These are phyloP conservation scores for Leishmania tarentolae DNA, from an alignment of 208 protist genomes.

Conservation along the genomic window DNA sequence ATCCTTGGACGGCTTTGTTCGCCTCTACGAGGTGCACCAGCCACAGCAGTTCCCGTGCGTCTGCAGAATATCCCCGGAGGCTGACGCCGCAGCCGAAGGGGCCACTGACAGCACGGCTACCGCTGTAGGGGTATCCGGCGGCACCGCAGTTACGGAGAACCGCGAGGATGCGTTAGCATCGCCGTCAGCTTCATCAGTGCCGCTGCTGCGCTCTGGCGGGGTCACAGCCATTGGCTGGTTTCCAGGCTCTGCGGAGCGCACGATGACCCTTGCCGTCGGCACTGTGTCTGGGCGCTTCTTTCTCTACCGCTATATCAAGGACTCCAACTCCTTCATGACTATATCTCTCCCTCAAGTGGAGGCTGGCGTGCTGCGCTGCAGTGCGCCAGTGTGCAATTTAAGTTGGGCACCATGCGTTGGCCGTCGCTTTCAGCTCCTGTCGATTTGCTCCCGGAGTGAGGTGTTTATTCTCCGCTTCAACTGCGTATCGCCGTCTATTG, in stretches of 20 bases:
- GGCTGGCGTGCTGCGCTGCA: conserved; percentile 36
- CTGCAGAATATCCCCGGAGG: conserved; percentile 69
- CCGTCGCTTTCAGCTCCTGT: conserved; percentile 79
- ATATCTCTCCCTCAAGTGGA: conserved; percentile 39
- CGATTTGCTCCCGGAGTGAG: conserved; percentile 72
- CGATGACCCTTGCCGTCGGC: conserved; percentile 84
- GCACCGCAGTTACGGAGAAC: neutral
- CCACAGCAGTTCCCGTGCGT: conserved; percentile 67
- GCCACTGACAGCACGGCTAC: conserved; percentile 14
- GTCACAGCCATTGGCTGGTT: conserved; percentile 88
- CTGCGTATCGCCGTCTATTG: conserved; percentile 71
- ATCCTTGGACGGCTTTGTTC: conserved; percentile 85
- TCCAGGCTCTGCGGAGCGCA: conserved; percentile 68
- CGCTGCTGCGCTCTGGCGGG: conserved; percentile 39
- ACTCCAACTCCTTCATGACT: conserved; percentile 52
- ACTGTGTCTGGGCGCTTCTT: conserved; percentile 78
- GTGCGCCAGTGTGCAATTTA: conserved; percentile 64
- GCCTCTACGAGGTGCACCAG: conserved; percentile 86
- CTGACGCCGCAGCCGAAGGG: conserved; percentile 30
- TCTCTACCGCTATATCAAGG: conserved; percentile 75
- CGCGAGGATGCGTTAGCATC: neutral
- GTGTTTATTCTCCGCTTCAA: conserved; percentile 83
- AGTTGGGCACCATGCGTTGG: conserved; percentile 80
- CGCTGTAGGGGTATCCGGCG: neutral
- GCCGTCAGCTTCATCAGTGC: conserved; percentile 6